Evolutionary conservation across 1,284 basidiomycete genomes (phyloP).

Genomic region (Ceratobasidium sp.): DNA sequence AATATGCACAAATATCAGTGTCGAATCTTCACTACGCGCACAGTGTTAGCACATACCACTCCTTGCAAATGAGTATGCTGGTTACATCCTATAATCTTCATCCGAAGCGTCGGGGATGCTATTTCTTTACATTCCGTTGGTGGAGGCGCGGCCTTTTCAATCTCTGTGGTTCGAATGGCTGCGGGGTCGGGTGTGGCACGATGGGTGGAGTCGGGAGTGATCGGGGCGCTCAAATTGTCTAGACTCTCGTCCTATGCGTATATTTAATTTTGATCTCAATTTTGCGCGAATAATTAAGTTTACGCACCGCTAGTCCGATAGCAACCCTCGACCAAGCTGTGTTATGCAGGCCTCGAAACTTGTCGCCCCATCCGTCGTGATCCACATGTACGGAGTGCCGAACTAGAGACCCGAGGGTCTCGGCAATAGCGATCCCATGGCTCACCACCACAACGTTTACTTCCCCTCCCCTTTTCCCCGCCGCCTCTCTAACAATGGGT

Average conservation of each 20-base stretch:
- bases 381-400: conserved; percentile 25
- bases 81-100: conserved; percentile 69
- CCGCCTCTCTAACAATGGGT: conserved; percentile 63
- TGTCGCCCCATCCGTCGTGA: conserved; percentile 40
- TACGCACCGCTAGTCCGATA: conserved; percentile 64
- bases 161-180: conserved; percentile 22
- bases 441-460: conserved; percentile 80
- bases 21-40: background rate
- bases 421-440: conserved; percentile 83
- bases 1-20: conserved; percentile 3
- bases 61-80: conserved; percentile 67
- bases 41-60: conserved; percentile 63
- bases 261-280: background rate
- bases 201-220: conserved; percentile 4
- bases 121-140: conserved; percentile 14
- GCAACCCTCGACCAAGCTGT: conserved; percentile 77
- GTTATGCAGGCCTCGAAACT: conserved; percentile 71
- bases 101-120: conserved; percentile 53
- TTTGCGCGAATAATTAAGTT: background rate
- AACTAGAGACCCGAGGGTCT: conserved; percentile 56
- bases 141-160: conserved; percentile 35
- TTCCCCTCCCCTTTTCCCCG: conserved; percentile 50
- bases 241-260: conserved; percentile 43
- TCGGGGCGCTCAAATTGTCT: background rate
- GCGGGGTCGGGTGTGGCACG: conserved; percentile 20